Conservation (phyloP, 169 alveolate genomes). For the Condylostoma magnum region DNA sequence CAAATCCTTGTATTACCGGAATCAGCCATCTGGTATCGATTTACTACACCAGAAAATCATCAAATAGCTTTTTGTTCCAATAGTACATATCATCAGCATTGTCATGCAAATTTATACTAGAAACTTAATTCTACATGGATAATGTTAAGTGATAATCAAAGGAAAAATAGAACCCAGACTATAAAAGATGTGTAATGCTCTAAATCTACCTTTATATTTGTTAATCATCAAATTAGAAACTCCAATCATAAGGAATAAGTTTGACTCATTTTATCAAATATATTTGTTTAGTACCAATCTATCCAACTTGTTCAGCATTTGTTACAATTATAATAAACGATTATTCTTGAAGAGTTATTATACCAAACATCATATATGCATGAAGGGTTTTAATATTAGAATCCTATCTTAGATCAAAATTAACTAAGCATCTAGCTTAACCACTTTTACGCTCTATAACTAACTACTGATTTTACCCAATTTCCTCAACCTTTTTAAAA, state of each 20-base stretch:
- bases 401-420: slow-evolving; percentile 3
- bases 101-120: slow-evolving; percentile 27
- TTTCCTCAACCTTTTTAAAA: no score
- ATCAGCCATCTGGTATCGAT: slow-evolving; percentile 71
- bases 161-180: slow-evolving; percentile 75
- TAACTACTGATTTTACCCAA: background rate
- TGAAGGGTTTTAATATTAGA: slow-evolving; percentile 3
- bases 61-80: slow-evolving; percentile 60
- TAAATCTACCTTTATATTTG: no score
- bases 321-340: slow-evolving; percentile 56
- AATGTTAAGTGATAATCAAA: slow-evolving; percentile 73
- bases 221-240: no score
- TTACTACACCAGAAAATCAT: slow-evolving; percentile 53
- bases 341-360: slow-evolving; percentile 53
- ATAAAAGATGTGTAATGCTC: slow-evolving; percentile 38
- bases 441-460: slow-evolving; percentile 24
- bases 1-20: slow-evolving; percentile 73
- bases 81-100: slow-evolving; percentile 52
- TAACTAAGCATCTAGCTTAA: background rate
- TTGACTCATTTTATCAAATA: slow-evolving; percentile 59
- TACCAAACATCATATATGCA: slow-evolving; percentile 61
- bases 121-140: slow-evolving; percentile 50
- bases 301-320: slow-evolving; percentile 56
- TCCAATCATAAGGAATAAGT: slow-evolving; percentile 51
- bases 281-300: slow-evolving; percentile 59